A percentile compares a stretch with the other conserved stretches of the same genome.
Conservation (phyloP, 164 flowering plant species). For the Stephania cephalantha region DNA sequence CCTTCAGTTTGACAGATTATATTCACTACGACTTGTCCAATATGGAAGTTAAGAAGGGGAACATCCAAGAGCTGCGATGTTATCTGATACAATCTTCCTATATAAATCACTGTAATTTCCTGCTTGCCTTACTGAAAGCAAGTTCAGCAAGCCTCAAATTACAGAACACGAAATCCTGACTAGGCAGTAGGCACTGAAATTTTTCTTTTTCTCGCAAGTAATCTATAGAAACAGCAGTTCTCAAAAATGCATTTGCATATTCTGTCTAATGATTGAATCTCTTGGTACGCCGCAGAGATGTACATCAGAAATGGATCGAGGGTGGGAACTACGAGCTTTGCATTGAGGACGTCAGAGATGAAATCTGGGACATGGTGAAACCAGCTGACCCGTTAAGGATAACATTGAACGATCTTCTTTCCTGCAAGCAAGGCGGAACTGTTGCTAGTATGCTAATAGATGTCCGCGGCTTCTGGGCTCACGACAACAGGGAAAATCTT, state of each 20-base stretch:
- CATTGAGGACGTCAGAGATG: slow-evolving; percentile 93
- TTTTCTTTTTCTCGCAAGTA: neutral
- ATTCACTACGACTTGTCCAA: neutral
- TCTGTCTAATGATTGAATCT: neutral
- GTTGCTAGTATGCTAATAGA: slow-evolving; percentile 98
- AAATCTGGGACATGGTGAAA: slow-evolving; percentile 99
- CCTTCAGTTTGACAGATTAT: neutral
- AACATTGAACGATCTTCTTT: slow-evolving; percentile 63
- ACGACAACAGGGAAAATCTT: slow-evolving; percentile 96
- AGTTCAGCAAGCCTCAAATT: slow-evolving; percentile 57
- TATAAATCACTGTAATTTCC: slow-evolving; percentile 50
- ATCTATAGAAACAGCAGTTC: neutral
- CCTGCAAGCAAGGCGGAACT: slow-evolving; percentile 95
- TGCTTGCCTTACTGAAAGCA: slow-evolving; percentile 51
- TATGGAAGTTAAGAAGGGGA: slow-evolving; percentile 66
- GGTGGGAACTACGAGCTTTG: slow-evolving; percentile 97
- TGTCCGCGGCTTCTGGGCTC: slow-evolving; percentile 99
- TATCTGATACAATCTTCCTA: slow-evolving; percentile 73
- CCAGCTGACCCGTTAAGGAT: slow-evolving; percentile 75
- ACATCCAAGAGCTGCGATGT: slow-evolving; percentile 46
- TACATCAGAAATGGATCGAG: slow-evolving; percentile 97
- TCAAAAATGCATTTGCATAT: neutral
- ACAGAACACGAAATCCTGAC: slow-evolving; percentile 27
- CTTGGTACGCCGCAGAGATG: slow-evolving; percentile 54
- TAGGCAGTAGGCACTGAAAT: neutral